Evolutionary conservation across 2,329 filamentous ascomycete species (phyloP).

Genomic region (Aspergillus sp.): DNA sequence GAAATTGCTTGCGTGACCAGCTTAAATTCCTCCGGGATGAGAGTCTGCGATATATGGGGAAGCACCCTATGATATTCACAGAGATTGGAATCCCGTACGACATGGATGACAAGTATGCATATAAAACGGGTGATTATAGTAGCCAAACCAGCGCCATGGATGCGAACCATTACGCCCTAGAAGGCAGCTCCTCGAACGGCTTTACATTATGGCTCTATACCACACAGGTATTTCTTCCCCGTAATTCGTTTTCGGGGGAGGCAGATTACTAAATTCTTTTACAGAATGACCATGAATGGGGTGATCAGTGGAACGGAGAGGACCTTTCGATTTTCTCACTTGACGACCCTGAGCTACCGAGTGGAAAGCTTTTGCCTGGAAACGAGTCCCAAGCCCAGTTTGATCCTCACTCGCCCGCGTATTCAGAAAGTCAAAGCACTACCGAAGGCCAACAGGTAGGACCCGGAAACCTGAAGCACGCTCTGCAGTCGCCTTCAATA

Average conservation of each 20-base stretch:
- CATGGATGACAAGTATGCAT: conserved; percentile 95
- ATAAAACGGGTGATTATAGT: conserved; percentile 90
- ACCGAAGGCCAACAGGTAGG: conserved; percentile 52
- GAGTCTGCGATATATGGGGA: conserved; percentile 80
- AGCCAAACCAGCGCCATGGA: conserved; percentile 91
- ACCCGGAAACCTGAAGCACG: conserved; percentile 69
- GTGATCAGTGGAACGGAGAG: conserved; percentile 96
- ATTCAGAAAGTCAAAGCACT: conserved; percentile 48
- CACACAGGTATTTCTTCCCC: conserved; percentile 49
- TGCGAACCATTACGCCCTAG: conserved; percentile 89
- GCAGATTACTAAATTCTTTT: too few relatives aligned
- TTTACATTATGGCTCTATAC: conserved; percentile 89
- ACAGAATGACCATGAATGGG: conserved; percentile 79
- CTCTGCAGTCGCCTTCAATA: conserved; percentile 55
- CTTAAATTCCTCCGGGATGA: conserved; percentile 78
- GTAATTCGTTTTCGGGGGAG: neutral
- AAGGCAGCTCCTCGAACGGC: conserved; percentile 77
- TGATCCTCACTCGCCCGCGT: conserved; percentile 46
- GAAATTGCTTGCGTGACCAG: conserved; percentile 89
- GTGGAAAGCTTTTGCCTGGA: conserved; percentile 24
- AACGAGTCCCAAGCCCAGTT: conserved; percentile 33
- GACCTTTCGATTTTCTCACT: conserved; percentile 85
- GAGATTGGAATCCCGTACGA: conserved; percentile 98
- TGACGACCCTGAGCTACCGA: conserved; percentile 65
- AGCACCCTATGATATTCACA: conserved; percentile 82